phyloP scores from a whole-genome alignment of 345 rosid genomes.

The Angophora floribunda region DNA sequence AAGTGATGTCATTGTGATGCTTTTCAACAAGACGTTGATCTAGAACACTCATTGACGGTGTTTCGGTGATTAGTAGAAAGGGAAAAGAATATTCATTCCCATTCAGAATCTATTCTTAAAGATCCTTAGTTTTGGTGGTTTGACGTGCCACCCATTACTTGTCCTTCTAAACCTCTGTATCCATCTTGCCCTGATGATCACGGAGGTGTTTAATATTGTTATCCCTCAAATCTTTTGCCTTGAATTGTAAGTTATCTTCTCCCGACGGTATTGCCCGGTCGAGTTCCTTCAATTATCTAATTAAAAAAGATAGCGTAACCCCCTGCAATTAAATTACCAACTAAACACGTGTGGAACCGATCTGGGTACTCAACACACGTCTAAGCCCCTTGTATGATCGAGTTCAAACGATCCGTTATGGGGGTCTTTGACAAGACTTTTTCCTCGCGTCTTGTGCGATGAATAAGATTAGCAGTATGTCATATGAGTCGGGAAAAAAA shows the following conservation, averaged over 20 bases:
- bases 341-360: not conserved
- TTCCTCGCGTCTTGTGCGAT: not conserved
- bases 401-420: not conserved
- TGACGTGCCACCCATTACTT: not conserved
- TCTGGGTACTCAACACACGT: not conserved
- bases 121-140: not conserved
- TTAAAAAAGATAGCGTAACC: not conserved
- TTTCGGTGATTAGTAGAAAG: not conserved
- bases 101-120: not conserved
- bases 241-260: not conserved
- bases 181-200: not conserved
- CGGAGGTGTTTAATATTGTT: not conserved
- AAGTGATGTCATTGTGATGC: not conserved
- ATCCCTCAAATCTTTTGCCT: not conserved
- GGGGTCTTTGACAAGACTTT: not conserved
- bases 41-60: not conserved
- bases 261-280: not conserved
- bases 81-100: not conserved
- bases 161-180: not conserved
- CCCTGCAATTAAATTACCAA: not conserved
- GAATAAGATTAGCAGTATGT: not conserved
- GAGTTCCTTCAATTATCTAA: not conserved
- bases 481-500: not conserved
- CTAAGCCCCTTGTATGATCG: not conserved
- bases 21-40: not conserved